Base-by-base conservation (phyloP, 2,329 filamentous ascomycete genomes). In the Fusarium newnesense region DNA sequence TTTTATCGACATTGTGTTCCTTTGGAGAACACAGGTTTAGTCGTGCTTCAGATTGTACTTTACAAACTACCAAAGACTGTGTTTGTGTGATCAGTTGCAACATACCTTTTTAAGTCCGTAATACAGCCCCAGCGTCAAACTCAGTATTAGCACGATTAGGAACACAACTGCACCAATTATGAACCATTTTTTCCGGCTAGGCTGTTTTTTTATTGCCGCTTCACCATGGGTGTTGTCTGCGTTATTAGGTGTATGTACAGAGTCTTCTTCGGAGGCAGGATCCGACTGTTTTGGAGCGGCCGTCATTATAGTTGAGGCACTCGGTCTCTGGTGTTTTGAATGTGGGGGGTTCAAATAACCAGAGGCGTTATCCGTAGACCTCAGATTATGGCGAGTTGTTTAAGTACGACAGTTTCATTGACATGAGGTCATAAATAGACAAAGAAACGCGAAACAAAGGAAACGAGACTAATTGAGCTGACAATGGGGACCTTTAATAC, bases 41-140 rank as follows among this genome's bases (percentile, higher is more conserved):
- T 56, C 42, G 43, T 16, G 36, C 42, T 66, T 43, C 44, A 32
- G 24, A 9, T 28, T 42, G 39, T 21, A 44, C 26, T 60, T 42
- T 30, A 36, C 39, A 50, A 26, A 32, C 34, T 34, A 36, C 37
- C 40, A 53, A 28, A 36, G 40, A 40, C 21, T 26, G 44, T 37
- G 16, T n/a, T 21, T 24, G n/a, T 30, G 49, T 36, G 11, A 28
- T 16, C 24, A 36, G 36, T 18, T 46, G 13, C 30, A 49, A 46
- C 52, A 70, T 32, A 76, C 75, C 68, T 77, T 69, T 32, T 59
- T 60, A 18, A 76, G 60, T n/a, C 75, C 75, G 34, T 67, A 77
- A 53, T 67, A 75, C 39, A 77, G 36, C n/a, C 75, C 75, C 26
- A 76, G 44, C 2, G 61, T 61, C 18, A 77, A 42, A n/a, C 66